phyloP scores from a whole-genome alignment of 345 rosid genomes.

The Moricandia moricandioides region DNA sequence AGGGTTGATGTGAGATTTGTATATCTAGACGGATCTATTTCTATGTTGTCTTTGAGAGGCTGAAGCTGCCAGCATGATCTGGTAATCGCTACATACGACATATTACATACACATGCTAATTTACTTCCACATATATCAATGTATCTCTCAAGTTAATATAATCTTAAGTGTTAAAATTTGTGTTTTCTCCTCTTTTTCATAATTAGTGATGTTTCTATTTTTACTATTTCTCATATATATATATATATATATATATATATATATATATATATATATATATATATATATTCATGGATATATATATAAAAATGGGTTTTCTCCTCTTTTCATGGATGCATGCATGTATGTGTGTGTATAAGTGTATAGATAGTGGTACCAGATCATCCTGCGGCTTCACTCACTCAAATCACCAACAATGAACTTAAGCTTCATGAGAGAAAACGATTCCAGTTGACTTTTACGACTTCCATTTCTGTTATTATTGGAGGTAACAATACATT shows the following conservation, averaged over 20 bases:
- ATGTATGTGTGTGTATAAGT: background rate
- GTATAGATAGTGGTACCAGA: conserved; percentile 20
- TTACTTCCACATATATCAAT: background rate
- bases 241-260: no score
- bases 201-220: background rate
- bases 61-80: conserved; percentile 99
- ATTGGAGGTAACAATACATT: conserved; percentile 23
- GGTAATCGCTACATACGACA: conserved; percentile 36
- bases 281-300: no score
- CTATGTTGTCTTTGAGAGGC: conserved; percentile 60
- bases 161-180: background rate
- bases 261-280: background rate
- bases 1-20: conserved; percentile 7
- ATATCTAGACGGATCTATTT: conserved; percentile 10
- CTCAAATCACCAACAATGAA: conserved; percentile 31
- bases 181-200: background rate
- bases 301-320: no score
- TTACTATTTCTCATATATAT: background rate
- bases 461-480: background rate
- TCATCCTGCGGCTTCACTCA: conserved; percentile 41
- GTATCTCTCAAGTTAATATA: background rate
- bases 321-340: background rate
- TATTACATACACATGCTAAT: background rate
- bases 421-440: background rate
- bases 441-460: background rate